These are phyloP conservation scores for Fusarium nematophilum DNA, from an alignment of 2,329 filamentous ascomycete species.

Conservation along the genomic window DNA sequence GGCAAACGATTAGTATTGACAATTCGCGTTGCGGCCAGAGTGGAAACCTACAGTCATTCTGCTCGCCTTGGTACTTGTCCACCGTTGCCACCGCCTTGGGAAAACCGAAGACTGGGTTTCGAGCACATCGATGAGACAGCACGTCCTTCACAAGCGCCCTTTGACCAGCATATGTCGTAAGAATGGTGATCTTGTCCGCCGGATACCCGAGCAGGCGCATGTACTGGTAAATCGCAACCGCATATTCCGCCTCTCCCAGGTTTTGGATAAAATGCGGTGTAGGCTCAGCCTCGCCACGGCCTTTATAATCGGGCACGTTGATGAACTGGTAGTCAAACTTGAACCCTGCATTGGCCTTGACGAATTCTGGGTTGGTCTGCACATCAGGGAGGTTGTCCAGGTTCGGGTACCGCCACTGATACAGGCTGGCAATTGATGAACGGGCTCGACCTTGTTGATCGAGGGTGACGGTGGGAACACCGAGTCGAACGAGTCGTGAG, in stretches of 20 bases:
- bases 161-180: conserved; percentile 95
- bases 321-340: conserved; percentile 97
- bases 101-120: conserved; percentile 86
- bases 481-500: conserved; percentile 87
- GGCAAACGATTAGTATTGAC: conserved; percentile 33
- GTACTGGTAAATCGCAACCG: conserved; percentile 94
- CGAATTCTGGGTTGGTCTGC: conserved; percentile 75
- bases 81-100: conserved; percentile 93
- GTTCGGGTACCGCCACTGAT: conserved; percentile 90
- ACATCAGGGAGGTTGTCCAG: conserved; percentile 85
- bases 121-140: conserved; percentile 82
- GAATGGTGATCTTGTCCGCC: conserved; percentile 82
- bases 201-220: conserved; percentile 97
- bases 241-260: conserved; percentile 95
- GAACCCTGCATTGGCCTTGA: conserved; percentile 89
- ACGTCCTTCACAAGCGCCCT: conserved; percentile 90
- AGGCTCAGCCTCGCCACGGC: conserved; percentile 86
- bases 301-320: conserved; percentile 93
- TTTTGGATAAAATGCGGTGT: conserved; percentile 97
- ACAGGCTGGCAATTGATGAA: conserved; percentile 86
- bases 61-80: conserved; percentile 98
- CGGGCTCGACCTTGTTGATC: conserved; percentile 95
- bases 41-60: conserved; percentile 88
- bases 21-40: background rate
- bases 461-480: conserved; percentile 89